Evolutionary conservation across 257 asterid species (phyloP).

Genomic region (Phtheirospermum japonicum): DNA sequence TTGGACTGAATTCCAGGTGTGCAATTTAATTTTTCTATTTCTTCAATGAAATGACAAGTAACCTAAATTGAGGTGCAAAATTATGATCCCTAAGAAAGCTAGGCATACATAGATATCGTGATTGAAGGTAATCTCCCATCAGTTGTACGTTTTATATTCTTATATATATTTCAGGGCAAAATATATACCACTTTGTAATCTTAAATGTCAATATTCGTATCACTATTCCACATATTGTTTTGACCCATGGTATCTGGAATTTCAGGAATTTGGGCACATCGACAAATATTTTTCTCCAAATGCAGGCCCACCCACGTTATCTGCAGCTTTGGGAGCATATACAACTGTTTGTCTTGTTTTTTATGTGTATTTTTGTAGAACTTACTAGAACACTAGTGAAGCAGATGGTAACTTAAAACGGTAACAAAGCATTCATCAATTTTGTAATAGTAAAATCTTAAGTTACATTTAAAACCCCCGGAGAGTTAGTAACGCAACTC

Average conservation of each 20-base stretch:
- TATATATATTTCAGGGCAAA: background rate
- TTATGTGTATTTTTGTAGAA: too few species aligned
- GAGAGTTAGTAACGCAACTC: too few species aligned
- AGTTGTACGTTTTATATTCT: conserved; percentile 1
- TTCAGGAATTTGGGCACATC: conserved; percentile 27
- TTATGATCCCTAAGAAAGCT: conserved; percentile 24
- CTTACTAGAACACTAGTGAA: too few species aligned
- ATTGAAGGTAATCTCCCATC: conserved; percentile 20
- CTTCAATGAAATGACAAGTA: conserved; percentile 6
- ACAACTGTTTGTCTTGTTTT: too few species aligned
- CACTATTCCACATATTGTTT: conserved; percentile 21
- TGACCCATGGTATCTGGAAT: conserved; percentile 17
- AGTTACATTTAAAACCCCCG: too few species aligned
- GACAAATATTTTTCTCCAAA: conserved; percentile 17
- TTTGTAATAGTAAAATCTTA: too few species aligned
- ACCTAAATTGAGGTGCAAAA: conserved; percentile 3
- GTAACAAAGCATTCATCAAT: too few species aligned
- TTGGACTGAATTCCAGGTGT: too few species aligned
- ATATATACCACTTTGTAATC: background rate
- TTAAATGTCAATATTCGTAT: conserved; percentile 29
- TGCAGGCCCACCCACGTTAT: conserved; percentile 21
- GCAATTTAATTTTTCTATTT: background rate
- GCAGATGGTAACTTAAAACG: too few species aligned
- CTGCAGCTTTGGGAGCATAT: too few species aligned
- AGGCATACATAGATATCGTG: conserved; percentile 20